A percentile compares a stretch with the other conserved stretches of the same genome.
Conservation (phyloP, 176 grass and related monocot genomes). For the Chloris gayana region DNA sequence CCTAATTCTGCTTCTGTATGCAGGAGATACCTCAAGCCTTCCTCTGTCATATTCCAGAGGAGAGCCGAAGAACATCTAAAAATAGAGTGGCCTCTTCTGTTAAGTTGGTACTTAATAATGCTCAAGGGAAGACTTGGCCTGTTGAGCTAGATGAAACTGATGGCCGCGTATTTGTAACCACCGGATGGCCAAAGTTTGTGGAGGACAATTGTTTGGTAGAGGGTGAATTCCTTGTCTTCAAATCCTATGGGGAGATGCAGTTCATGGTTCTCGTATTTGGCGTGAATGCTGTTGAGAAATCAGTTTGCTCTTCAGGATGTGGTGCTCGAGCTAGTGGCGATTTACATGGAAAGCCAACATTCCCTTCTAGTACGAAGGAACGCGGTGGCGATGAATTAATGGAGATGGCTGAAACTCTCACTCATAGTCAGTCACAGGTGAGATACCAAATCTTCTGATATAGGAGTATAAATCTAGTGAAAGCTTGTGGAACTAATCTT, state of each 20-base stretch:
- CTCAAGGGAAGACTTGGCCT: slow-evolving; percentile 50
- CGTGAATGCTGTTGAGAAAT: slow-evolving; percentile 62
- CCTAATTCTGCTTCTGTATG: slow-evolving; percentile 27
- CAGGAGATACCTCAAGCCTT: slow-evolving; percentile 58
- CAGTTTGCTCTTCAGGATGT: slow-evolving; percentile 26
- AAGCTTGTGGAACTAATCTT: slow-evolving; percentile 17
- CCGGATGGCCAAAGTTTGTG: slow-evolving; percentile 74
- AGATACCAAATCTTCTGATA: background rate
- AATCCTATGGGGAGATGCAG: slow-evolving; percentile 51
- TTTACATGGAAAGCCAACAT: slow-evolving; percentile 17
- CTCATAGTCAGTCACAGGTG: slow-evolving; percentile 20
- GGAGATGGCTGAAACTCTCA: background rate
- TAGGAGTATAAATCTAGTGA: background rate
- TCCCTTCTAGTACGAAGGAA: slow-evolving; percentile 7
- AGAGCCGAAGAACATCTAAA: background rate
- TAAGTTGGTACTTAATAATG: slow-evolving; percentile 34
- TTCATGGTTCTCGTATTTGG: slow-evolving; percentile 69
- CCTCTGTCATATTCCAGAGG: slow-evolving; percentile 41
- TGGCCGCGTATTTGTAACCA: slow-evolving; percentile 45
- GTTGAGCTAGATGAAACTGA: slow-evolving; percentile 41
- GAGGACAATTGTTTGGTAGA: slow-evolving; percentile 54
- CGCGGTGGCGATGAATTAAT: background rate
- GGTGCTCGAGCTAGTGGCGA: background rate
- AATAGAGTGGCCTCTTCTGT: slow-evolving; percentile 4
- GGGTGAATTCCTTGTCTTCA: slow-evolving; percentile 76